These are phyloP conservation scores for Pichia thaimueangensis DNA, from an alignment of 805 yeast genomes.

Conservation along the genomic window DNA sequence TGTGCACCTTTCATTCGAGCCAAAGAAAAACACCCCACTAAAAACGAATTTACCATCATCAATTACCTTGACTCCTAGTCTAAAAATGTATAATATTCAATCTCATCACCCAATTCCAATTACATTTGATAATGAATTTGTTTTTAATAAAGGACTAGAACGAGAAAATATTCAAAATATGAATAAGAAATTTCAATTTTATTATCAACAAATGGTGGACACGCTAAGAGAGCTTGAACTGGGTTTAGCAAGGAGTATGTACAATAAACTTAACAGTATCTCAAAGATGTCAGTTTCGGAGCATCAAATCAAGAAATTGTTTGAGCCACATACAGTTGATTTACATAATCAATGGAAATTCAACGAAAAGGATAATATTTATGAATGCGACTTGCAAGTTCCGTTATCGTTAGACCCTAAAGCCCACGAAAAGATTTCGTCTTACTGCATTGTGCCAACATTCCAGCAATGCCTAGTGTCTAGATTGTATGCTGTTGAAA, in stretches of 20 bases:
- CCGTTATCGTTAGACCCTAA: slow-evolving; percentile 7
- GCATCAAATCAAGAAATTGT: slow-evolving; percentile 9
- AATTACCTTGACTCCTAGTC: slow-evolving; percentile 12
- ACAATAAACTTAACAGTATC: slow-evolving; percentile 10
- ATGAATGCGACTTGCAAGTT: slow-evolving; percentile 9
- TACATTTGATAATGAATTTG: slow-evolving; percentile 16
- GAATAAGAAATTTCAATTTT: slow-evolving; percentile 11
- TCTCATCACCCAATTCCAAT: slow-evolving; percentile 19
- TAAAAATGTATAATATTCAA: slow-evolving; percentile 15
- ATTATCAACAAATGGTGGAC: slow-evolving; percentile 9
- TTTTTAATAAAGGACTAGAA: slow-evolving; percentile 9
- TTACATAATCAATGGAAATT: slow-evolving; percentile 12
- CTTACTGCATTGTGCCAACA: slow-evolving; percentile 13
- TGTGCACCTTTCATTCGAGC: slow-evolving; percentile 7
- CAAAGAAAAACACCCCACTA: slow-evolving; percentile 2
- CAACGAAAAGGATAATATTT: background rate
- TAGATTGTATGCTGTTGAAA: slow-evolving; percentile 13
- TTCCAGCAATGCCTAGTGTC: slow-evolving; percentile 16
- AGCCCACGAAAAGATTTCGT: slow-evolving; percentile 2
- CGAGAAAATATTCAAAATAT: slow-evolving; percentile 4
- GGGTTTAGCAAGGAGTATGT: slow-evolving; percentile 13
- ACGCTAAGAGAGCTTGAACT: slow-evolving; percentile 9
- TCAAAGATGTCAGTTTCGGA: slow-evolving; percentile 1
- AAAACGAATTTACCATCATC: slow-evolving; percentile 10
- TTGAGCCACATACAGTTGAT: slow-evolving; percentile 9